A percentile compares a stretch with the other conserved stretches of the same genome.
These are phyloP conservation scores for Annulohypoxylon nitens DNA, from an alignment of 495 filamentous ascomycete species.

Conservation along the genomic window DNA sequence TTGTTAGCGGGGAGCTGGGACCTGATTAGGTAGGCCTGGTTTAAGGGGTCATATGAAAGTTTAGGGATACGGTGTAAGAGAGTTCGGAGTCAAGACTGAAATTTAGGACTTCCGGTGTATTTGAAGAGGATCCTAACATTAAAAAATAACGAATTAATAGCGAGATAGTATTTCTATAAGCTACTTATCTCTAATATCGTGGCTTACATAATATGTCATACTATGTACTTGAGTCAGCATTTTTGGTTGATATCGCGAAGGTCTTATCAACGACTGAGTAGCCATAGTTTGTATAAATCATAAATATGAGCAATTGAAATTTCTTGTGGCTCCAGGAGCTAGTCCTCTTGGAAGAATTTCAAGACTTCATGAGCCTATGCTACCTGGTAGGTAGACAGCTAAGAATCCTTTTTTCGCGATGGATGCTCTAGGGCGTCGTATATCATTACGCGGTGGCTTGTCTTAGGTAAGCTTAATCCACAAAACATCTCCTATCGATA, in stretches of 20 bases:
- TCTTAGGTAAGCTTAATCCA: background rate
- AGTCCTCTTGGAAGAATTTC: no score
- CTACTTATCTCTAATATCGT: no score
- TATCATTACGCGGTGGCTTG: background rate
- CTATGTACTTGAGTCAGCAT: no score
- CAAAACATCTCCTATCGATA: background rate
- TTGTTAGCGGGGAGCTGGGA: constrained; percentile 54
- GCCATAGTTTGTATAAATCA: background rate
- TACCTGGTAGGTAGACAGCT: no score
- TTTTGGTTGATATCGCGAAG: no score
- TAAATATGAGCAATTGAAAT: background rate
- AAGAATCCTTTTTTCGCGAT: no score
- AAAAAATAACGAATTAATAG: background rate
- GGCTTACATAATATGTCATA: no score
- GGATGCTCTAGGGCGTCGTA: no score
- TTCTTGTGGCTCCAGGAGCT: no score
- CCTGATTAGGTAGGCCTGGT: constrained; percentile 19
- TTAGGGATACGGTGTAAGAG: background rate
- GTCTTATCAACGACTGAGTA: no score
- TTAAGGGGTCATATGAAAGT: background rate
- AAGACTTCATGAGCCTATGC: no score
- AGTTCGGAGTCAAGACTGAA: background rate
- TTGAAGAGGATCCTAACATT: background rate
- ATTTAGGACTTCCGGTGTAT: background rate
- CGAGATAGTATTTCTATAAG: no score